Base-by-base conservation (phyloP, 2,329 filamentous ascomycete genomes). In the Diplodia intermedia region DNA sequence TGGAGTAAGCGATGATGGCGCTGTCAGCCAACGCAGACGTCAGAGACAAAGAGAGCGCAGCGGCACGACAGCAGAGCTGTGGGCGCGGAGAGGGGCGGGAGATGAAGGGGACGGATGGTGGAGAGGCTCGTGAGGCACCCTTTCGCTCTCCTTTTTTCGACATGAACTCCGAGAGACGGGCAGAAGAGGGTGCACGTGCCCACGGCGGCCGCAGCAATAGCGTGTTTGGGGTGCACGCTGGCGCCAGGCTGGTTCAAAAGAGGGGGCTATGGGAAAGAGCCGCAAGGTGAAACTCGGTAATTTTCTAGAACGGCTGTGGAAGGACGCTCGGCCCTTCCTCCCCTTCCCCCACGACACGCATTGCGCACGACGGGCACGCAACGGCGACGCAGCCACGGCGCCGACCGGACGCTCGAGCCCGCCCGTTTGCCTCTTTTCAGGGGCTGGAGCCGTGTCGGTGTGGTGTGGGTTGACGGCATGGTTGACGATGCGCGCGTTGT, bases 261-360 rank as follows among this genome's bases (percentile, higher is more conserved):
- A 11, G n/a, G n/a, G 18, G 9, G 43, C 8, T 26, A 11, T 36
- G 33, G 33, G 9, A 14, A 61, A 63, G 60, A 63, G 60, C 60
- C 60, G 60, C 60, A 63, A 31, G 12, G 47, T 63, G 60, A 52
- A 63, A 63, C 60, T 38, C 43, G 60, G 60, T 38, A 63, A 63
- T 63, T 52, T 63, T 63, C 60, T 63, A 63, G 60, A 63, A 63
- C 8, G 60, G 20, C 47, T 23, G 23, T 63, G 43, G 60, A 63
- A 63, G 60, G 60, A 38, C 60, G 60, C 60, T 63, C 60, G 60
- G 60, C 4, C 47, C 60, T 14, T 33, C 43, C 23, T 43, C 38
- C 9, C 43, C 43, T 47, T 47, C 43, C 43, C 43, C 33, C 43
- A n/a, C 43, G 43, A 47, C 43, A 47, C 1, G 3, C 18, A 47